Evolutionary conservation across 768 basidiomycete species (phyloP), one percentile per base, ranked within the genome.

Genomic region (Russula abietina): DNA sequence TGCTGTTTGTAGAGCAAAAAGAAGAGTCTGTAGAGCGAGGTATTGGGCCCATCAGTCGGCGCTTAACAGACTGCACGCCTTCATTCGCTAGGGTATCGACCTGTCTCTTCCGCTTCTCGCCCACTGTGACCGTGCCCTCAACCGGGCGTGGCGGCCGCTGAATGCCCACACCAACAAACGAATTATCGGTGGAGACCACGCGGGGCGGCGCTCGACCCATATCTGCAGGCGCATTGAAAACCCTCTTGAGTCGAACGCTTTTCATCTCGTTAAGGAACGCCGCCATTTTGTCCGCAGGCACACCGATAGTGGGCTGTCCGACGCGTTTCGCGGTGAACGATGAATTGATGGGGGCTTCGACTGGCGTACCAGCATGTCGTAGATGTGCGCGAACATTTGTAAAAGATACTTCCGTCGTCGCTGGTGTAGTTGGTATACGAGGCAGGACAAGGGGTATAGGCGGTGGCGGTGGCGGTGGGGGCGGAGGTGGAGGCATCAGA

Each of bases 191-290:
- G 3, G 63, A 46, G 36, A 0, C 26, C 41, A 12, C 62, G 50
- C 33, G 65, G 55, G 67, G 61, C 33, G 65, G 55, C n/a, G 63
- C 58, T 30, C 65, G 48, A 16, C 65, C 60, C 61, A 68, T 64
- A 28, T 67, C 63, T n/a, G 64, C 58, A 5, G 70, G 69, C 39
- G 69, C 70, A n/a, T 72, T 71, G 45, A 73, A 73, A 0, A 87
- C 83, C 71, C 82, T 89, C 65, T 81, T 80, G 55, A 92, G 69
- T 53, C 85, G 78, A 28, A 84, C 87, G 1, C 81, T 86, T 77
- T 90, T 91, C 79, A 92, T 84, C 71, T 92, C 90, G 7, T 75
- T 84, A 65, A 92, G 73, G 69, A 92, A 92, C 1, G 86, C 88
- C 0, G 86, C 87, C 87, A 92, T 90, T 71, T 91, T 88, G 64